Evolutionary conservation across 768 basidiomycete species (phyloP).

Genomic region (Lactifluus volemus): DNA sequence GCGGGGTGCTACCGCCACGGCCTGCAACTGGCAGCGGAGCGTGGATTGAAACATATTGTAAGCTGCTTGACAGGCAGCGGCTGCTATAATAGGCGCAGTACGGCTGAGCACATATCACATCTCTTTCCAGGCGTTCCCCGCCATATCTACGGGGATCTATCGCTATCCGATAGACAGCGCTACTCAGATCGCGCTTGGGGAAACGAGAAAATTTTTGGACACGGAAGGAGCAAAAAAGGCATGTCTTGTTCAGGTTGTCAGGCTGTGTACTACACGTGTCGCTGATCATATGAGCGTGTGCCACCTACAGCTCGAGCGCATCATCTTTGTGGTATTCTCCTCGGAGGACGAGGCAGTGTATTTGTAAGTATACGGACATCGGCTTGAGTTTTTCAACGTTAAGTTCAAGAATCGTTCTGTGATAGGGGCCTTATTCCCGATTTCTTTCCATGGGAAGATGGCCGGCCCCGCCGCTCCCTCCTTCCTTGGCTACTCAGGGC

Average conservation of each 20-base stretch:
- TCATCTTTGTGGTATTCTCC: conserved; percentile 70
- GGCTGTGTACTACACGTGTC: background rate
- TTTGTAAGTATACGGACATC: conserved; percentile 37
- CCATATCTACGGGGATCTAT: conserved; percentile 73
- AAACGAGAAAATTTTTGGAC: conserved; percentile 50
- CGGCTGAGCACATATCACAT: background rate
- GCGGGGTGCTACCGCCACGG: conserved; percentile 61
- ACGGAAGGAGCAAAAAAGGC: conserved; percentile 37
- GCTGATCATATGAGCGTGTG: background rate
- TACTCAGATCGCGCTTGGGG: conserved; percentile 57
- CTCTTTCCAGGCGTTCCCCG: conserved; percentile 58
- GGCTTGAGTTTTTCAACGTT: background rate
- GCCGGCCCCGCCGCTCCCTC: background rate
- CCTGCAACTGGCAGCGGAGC: conserved; percentile 51
- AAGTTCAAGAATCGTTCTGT: background rate
- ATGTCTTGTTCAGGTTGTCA: conserved; percentile 1
- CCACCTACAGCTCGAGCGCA: conserved; percentile 42
- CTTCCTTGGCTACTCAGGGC: background rate
- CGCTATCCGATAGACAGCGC: conserved; percentile 70
- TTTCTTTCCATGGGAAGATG: conserved; percentile 3
- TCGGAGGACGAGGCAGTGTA: conserved; percentile 56
- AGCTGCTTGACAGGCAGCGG: conserved; percentile 20
- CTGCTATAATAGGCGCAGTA: background rate
- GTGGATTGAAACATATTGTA: conserved; percentile 58
- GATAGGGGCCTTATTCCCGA: conserved; percentile 9